Conservation (phyloP, 1,284 basidiomycete genomes). For the Puccinia sorghi region DNA sequence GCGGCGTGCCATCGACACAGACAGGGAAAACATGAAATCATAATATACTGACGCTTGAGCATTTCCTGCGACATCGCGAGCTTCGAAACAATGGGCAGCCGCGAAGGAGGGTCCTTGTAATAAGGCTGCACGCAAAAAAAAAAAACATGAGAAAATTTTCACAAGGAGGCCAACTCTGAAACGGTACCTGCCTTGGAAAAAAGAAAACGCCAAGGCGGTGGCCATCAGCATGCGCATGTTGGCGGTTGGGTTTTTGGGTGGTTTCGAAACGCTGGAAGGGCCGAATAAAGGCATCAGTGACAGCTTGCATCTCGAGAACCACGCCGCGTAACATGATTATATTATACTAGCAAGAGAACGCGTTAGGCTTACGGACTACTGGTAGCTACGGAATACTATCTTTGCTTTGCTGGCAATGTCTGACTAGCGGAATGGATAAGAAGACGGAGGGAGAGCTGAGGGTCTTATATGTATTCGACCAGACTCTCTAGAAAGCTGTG, state of each 20-base stretch:
- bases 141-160: too few species aligned
- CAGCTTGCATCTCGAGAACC: background rate
- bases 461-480: constrained; percentile 5
- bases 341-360: too few species aligned
- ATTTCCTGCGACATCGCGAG: constrained; percentile 15
- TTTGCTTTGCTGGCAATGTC: background rate
- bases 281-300: background rate
- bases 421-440: background rate
- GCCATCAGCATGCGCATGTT: constrained; percentile 15
- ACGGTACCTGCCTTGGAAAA: background rate
- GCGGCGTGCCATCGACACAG: too few species aligned
- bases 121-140: background rate
- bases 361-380: background rate
- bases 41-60: background rate
- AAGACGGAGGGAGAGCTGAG: too few species aligned
- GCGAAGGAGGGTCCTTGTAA: constrained; percentile 12
- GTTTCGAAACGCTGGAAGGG: background rate
- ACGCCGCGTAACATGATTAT: too few species aligned
- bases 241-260: background rate
- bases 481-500: background rate
- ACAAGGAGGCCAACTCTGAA: background rate
- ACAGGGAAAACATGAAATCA: background rate
- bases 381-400: background rate
- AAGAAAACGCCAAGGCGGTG: background rate
- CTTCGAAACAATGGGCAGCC: constrained; percentile 20